Base-by-base conservation (phyloP, 768 basidiomycete species). In the Boletus coccyginus region DNA sequence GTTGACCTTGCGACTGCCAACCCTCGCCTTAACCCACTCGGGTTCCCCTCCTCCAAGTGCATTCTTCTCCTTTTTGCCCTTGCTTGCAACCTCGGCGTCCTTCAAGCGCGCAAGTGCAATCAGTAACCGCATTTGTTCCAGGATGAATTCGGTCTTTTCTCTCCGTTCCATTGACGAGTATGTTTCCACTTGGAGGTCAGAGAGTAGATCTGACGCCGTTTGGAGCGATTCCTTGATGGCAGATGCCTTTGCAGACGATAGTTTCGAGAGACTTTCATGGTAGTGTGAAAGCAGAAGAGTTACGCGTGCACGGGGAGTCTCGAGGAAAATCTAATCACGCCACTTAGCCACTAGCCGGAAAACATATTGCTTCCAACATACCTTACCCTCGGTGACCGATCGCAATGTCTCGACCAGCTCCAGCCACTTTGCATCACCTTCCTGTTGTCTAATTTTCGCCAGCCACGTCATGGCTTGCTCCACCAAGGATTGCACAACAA, bases 161-260 rank as follows among this genome's bases (percentile, higher is more conserved):
- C 90, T 77, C 57, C 94, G 86, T 61, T 98, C 93, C 97, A 99
- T 98, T 7, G 92, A 94, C 14, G 95, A 98, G 70, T 98, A 99
- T 2, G 97, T 98, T 74, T 99, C 97, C 39, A 99, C 95, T 76
- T 98, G 95, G 3, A 99, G 84, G 56, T 99, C 97, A 24, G 88
- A 88, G 58, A 98, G 80, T 31, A 98, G 76, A 60, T 98, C 97
- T 0, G 92, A 94, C 7, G 97, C 94, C 0, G 86, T 88, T 64
- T 90, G 85, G 39, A 93, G 75, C 41, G 87, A 83, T 63, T 91
- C 88, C 62, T 88, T 90, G 19, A 69, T 59, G 9, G 67, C 52
- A 0, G 72, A 48, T 29, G 76, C 63, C 21, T 72, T 68, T 11
- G 80, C 69, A 24, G 80, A 75, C 43, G 80, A 66, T 1, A 77